Base-by-base conservation (phyloP, 306 rosid genomes). In the Cucurbita ficifolia region DNA sequence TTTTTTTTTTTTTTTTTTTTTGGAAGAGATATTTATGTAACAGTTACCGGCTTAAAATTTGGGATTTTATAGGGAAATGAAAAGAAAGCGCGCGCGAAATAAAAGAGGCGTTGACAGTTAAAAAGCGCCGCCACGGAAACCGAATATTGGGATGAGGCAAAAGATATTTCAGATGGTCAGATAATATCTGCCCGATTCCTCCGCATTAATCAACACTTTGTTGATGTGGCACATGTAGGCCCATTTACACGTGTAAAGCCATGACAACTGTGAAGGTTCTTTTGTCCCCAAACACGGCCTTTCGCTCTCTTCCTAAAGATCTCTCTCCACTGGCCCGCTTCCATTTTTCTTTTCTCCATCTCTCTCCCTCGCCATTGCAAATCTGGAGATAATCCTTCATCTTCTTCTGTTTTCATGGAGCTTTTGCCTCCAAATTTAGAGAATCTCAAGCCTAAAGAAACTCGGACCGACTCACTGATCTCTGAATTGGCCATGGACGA, bases 191-290 rank as follows among this genome's bases (percentile, higher is more conserved):
- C 46, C 45, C 52, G 24, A 36, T 38, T n/a, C 38, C 70, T 57
- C 46, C 14, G n/a, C 56, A 24, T 61, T 21, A 18, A 53, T 67
- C 16, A 57, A 77, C 74, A 16, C 74, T 70, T 70, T 17, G 74
- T 70, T 84, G 91, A 92, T 87, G 96, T 90, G 92, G 89, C 88
- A 11, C 5, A 10, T 0, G 2, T 24, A 61, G 89, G 89, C 46
- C 85, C 86, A 79, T 56, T 55, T 87, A 83, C 91, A 88, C 96
- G 91, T 90, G 96, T 83, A 87, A 92, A 88, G 96, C 63, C 79
- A 6, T 60, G 83, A 89, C 90, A 88, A 79, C 82, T 84, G 89
- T 87, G 79, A 74, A 77, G 40, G 33, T 77, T 72, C 80, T 86
- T 86, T 72, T 78, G 79, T 72, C 79, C 79, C 58, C 77, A 76